A percentile compares a stretch with the other conserved stretches of the same genome.
phyloP scores from a whole-genome alignment of 805 yeast species.

The Novakomyces olei region DNA sequence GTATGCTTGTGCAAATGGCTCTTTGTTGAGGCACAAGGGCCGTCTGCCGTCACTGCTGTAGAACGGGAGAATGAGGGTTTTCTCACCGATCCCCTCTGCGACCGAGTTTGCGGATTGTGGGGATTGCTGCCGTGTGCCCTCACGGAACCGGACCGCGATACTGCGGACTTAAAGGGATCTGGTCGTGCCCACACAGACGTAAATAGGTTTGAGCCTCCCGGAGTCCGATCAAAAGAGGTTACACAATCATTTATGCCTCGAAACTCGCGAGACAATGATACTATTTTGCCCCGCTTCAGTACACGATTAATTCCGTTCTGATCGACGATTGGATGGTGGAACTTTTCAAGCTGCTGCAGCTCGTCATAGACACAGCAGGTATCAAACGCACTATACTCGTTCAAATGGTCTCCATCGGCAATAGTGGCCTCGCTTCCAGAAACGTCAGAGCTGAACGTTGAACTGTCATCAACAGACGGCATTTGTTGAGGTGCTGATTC shows the following conservation, averaged over 20 bases:
- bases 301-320: constrained; percentile 13
- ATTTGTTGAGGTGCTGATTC: too few species aligned
- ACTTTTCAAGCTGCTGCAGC: constrained; percentile 13
- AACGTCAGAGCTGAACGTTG: not conserved
- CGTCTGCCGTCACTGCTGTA: not conserved
- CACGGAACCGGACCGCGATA: too few species aligned
- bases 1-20: not conserved
- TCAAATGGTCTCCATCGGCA: too few species aligned
- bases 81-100: not conserved
- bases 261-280: constrained; percentile 14
- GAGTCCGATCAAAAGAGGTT: too few species aligned
- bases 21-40: not conserved
- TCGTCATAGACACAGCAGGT: constrained; percentile 5
- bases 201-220: too few species aligned
- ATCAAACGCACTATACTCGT: too few species aligned
- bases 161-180: too few species aligned
- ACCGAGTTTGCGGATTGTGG: constrained; percentile 1
- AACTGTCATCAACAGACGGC: not conserved
- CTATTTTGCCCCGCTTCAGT: constrained; percentile 11
- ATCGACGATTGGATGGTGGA: constrained; percentile 14
- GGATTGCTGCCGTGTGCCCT: not conserved
- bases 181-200: too few species aligned
- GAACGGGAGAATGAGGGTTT: not conserved
- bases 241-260: constrained; percentile 1
- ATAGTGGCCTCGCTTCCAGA: not conserved